phyloP scores from a whole-genome alignment of 2,329 filamentous ascomycete genomes.

The Colletotrichum tabaci region DNA sequence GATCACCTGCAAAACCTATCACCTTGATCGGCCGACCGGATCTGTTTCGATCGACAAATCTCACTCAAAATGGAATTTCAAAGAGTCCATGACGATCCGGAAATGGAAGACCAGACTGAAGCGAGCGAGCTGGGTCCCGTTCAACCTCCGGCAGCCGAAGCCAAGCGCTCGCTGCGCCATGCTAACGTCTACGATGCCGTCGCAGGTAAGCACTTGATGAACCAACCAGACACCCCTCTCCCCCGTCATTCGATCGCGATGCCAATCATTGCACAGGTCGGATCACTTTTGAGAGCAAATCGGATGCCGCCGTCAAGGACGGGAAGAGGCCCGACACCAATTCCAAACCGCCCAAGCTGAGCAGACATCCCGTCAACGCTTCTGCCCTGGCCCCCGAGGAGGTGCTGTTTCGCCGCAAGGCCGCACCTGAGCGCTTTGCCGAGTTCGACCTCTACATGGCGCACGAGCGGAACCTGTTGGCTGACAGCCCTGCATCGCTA shows the following conservation, averaged over 20 bases:
- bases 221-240: background rate
- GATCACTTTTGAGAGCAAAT: slow-evolving; percentile 24
- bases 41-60: background rate
- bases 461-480: slow-evolving; percentile 68
- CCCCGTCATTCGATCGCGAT: background rate
- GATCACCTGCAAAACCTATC: background rate
- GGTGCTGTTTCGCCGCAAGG: slow-evolving; percentile 75
- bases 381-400: slow-evolving; percentile 75
- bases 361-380: slow-evolving; percentile 50
- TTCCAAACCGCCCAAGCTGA: slow-evolving; percentile 39
- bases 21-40: background rate
- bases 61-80: background rate
- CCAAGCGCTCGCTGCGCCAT: slow-evolving; percentile 47
- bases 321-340: slow-evolving; percentile 10
- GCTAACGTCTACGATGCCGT: slow-evolving; percentile 81
- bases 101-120: background rate
- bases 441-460: slow-evolving; percentile 82
- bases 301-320: slow-evolving; percentile 16
- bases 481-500: slow-evolving; percentile 63
- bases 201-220: slow-evolving; percentile 67
- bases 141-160: slow-evolving; percentile 1
- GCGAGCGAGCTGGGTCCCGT: slow-evolving; percentile 8
- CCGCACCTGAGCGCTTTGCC: slow-evolving; percentile 76
- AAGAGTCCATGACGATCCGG: background rate
- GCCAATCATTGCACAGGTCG: slow-evolving; percentile 31